Conservation (phyloP, 139 green algal species). For the Tetraselmis striata region DNA sequence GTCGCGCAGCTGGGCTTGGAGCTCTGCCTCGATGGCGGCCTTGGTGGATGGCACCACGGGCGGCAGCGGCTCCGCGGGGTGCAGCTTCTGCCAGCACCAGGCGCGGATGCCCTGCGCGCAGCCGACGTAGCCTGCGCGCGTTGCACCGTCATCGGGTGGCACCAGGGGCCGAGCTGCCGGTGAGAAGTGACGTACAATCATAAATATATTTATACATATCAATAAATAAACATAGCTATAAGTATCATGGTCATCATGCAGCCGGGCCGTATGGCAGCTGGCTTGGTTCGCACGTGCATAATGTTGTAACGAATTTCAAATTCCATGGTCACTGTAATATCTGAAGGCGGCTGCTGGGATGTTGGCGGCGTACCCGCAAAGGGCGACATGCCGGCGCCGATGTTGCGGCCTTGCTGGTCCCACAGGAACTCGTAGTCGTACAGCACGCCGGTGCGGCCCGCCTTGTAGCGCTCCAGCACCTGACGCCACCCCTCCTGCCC, state of each 20-base stretch:
- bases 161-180: too few relatives aligned
- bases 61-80: background rate
- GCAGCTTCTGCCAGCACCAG: background rate
- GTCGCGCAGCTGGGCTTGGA: background rate
- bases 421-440: background rate
- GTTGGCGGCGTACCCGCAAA: background rate
- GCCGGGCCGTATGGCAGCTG: too few relatives aligned
- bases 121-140: background rate
- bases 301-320: too few relatives aligned
- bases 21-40: background rate
- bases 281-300: too few relatives aligned
- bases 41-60: background rate
- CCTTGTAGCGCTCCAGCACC: background rate
- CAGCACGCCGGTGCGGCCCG: background rate
- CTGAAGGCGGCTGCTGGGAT: too few relatives aligned
- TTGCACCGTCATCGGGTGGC: background rate
- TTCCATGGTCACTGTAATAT: too few relatives aligned
- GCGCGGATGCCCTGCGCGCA: background rate
- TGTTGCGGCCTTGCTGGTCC: background rate
- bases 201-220: too few relatives aligned
- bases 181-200: too few relatives aligned
- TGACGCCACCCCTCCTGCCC: constrained; percentile 4
- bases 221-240: too few relatives aligned
- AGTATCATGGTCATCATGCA: too few relatives aligned
- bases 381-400: background rate